A percentile compares a stretch with the other conserved stretches of the same genome.
Conservation (phyloP, 345 rosid genomes). For the Luvunga scandens region DNA sequence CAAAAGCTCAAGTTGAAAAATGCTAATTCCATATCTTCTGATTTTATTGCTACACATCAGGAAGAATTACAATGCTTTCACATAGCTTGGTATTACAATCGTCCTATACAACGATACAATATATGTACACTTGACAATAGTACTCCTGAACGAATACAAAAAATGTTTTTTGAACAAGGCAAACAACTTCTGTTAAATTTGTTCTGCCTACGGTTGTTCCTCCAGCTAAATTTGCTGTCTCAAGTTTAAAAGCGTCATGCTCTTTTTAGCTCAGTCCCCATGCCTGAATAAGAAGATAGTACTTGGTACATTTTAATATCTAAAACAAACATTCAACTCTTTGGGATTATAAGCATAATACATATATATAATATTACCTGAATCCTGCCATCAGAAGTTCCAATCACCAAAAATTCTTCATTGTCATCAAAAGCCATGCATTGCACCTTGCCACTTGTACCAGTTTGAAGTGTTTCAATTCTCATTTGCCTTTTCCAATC, state of each 20-base stretch:
- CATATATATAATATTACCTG: constrained; percentile 51
- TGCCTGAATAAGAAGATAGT: constrained; percentile 38
- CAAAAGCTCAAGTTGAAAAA: too few relatives aligned
- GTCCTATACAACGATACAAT: background rate
- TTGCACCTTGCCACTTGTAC: constrained; percentile 37
- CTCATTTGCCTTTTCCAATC: constrained; percentile 48
- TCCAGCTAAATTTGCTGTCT: background rate
- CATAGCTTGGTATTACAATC: background rate
- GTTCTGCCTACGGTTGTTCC: background rate
- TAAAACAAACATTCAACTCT: too few relatives aligned
- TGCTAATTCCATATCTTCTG: background rate
- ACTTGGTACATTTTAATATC: too few relatives aligned
- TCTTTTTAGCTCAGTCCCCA: constrained; percentile 51
- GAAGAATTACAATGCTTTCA: background rate
- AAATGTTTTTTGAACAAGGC: constrained; percentile 4
- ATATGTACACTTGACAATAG: constrained; percentile 11
- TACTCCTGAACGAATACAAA: background rate
- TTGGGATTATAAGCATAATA: background rate
- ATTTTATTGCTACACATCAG: background rate
- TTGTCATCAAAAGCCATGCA: constrained; percentile 49
- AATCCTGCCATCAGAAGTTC: constrained; percentile 62
- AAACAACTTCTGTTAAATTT: constrained; percentile 5
- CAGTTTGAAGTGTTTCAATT: constrained; percentile 45
- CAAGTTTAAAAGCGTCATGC: constrained; percentile 1
- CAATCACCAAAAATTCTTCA: constrained; percentile 53